Evolutionary conservation across 2,329 filamentous ascomycete species (phyloP).

Genomic region (Pseudogymnoascus sp.): DNA sequence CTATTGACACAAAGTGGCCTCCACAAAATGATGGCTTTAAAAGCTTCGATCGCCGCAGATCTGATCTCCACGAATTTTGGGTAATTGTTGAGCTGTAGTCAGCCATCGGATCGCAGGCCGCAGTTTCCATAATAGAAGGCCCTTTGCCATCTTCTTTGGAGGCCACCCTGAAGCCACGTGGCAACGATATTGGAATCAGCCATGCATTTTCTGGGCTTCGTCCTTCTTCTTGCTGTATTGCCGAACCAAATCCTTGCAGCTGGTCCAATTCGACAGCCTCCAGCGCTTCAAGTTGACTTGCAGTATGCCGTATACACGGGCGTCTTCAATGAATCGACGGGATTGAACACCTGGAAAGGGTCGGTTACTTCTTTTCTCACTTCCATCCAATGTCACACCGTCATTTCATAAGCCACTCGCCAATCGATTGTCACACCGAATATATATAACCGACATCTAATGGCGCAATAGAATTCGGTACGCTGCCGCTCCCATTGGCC

Average conservation of each 20-base stretch:
- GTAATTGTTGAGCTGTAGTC: neutral
- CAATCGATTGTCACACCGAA: no score
- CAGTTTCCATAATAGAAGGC: no score
- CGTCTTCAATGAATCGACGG: constrained; percentile 30
- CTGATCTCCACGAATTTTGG: neutral
- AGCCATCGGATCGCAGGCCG: no score
- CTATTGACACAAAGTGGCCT: neutral
- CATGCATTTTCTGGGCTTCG: no score
- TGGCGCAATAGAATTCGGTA: constrained; percentile 27
- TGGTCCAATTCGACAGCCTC: no score
- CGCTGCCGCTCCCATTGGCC: constrained; percentile 28
- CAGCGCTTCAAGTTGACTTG: constrained; percentile 30
- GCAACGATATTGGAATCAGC: no score
- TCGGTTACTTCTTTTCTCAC: constrained; percentile 14
- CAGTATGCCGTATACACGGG: constrained; percentile 40
- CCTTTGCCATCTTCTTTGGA: no score
- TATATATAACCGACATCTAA: neutral
- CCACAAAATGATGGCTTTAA: neutral
- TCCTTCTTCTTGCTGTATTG: no score
- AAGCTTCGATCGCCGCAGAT: neutral
- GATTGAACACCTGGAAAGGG: constrained; percentile 40
- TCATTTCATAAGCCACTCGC: neutral
- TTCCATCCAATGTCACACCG: constrained; percentile 8
- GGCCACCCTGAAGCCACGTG: no score
- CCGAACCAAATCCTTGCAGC: no score